Evolutionary conservation across 306 rosid genomes (phyloP).

Genomic region (Quercus suber): DNA sequence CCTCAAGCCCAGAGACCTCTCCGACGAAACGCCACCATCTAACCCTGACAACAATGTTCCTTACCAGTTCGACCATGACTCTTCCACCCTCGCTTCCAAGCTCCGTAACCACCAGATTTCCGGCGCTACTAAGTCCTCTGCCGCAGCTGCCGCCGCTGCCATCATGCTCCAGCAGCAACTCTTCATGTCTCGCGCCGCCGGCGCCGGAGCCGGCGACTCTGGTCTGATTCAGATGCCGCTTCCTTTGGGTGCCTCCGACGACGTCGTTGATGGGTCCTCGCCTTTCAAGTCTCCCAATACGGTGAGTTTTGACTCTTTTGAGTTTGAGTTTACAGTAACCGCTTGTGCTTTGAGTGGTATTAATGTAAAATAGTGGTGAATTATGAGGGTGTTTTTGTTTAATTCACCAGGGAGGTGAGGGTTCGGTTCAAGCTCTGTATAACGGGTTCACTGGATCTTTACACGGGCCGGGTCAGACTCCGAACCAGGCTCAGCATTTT

Average conservation of each 20-base stretch:
- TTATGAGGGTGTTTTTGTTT: background rate
- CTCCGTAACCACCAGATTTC: conserved; percentile 75
- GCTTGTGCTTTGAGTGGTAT: background rate
- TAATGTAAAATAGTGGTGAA: background rate
- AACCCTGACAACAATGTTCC: conserved; percentile 21
- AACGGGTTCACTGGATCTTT: conserved; percentile 63
- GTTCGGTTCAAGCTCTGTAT: conserved; percentile 48
- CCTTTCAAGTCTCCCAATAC: conserved; percentile 52
- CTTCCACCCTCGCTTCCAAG: conserved; percentile 56
- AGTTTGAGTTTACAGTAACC: too few species aligned
- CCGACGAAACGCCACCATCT: conserved; percentile 35
- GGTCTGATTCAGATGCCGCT: conserved; percentile 53
- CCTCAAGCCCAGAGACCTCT: conserved; percentile 21
- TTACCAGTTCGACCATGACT: conserved; percentile 49
- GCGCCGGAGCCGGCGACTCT: conserved; percentile 30
- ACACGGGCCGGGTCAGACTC: conserved; percentile 30
- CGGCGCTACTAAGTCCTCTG: conserved; percentile 11
- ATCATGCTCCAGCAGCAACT: conserved; percentile 81
- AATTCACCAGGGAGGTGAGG: conserved; percentile 39
- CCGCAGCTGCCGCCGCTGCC: conserved; percentile 48
- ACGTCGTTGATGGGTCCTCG: conserved; percentile 57
- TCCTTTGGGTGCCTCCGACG: conserved; percentile 44
- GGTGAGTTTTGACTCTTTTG: conserved; percentile 27
- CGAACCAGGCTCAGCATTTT: conserved; percentile 54
- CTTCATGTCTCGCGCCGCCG: conserved; percentile 39